Base-by-base conservation (phyloP, 768 basidiomycete species). In the Boletellus emodensis region DNA sequence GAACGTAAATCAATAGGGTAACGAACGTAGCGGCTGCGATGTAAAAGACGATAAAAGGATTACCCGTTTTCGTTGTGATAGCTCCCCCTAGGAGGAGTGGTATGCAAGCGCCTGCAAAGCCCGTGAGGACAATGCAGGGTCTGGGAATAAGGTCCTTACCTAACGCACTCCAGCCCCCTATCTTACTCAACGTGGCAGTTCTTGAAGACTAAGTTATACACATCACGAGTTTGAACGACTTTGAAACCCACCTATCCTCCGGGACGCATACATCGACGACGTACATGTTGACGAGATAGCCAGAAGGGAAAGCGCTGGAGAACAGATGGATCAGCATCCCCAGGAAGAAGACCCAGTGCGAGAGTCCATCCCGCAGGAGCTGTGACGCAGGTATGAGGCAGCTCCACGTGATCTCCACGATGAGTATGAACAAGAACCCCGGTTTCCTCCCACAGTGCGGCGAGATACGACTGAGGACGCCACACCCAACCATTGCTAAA, bases 1-100 rank as follows among this genome's bases (percentile, higher is more conserved):
- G 22, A 3, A 61, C 49, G 34, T 67, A 70, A 12, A 68, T 15
- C 24, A 65, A 48, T 12, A 39, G 45, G 3, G 36, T 15, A 10
- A 39, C 34, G 38, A 58, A 57, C n/a, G 68, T 41, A 0, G 40
- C 48, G 1, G 45, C 45, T 9, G 59, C 53, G 6, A 57, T 33
- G 33, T 60, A 52, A 37, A 60, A 66, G 9, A 71, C 68, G 0
- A 58, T 52, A 1, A 59, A 36, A 11, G 57, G 44, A 26, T 68
- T 50, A 6, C 58, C 56, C 8, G 63, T 57, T 6, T 49, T 43
- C 4, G 61, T 65, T 13, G 69, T 70, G 17, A 70, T 32, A 2
- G 54, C 47, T 14, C 69, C 69, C 36, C 69, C 69, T 0, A 64
- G 28, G 46, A 51, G 48, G 46, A 60, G 69, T 6, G 69, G 62